These are phyloP conservation scores for Asterionellopsis glacialis DNA, from an alignment of 108 stramenopile species.

Conservation along the genomic window DNA sequence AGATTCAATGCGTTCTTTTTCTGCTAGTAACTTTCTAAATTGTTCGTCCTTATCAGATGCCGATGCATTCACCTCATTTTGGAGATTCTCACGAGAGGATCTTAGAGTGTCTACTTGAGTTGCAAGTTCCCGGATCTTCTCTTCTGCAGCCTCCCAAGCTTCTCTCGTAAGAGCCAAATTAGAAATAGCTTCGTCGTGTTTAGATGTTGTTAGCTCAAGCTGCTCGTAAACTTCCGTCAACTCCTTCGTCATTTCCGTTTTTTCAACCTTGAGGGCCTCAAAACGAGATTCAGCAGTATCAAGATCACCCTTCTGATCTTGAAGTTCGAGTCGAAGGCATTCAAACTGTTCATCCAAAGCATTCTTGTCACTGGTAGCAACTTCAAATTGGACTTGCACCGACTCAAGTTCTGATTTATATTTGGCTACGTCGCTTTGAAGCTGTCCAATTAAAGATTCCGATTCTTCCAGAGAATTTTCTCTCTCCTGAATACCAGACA, in stretches of 20 bases:
- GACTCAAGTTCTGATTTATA: constrained; percentile 1
- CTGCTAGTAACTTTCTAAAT: neutral
- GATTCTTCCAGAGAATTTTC: neutral
- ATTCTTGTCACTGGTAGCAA: neutral
- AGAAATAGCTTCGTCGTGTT: neutral
- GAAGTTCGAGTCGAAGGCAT: neutral
- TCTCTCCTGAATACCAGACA: neutral
- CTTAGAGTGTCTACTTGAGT: neutral
- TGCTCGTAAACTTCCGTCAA: neutral
- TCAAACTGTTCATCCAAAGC: neutral
- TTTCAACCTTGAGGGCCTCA: neutral
- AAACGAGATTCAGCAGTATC: neutral
- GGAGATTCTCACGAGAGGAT: neutral
- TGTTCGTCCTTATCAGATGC: neutral
- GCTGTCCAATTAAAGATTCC: neutral
- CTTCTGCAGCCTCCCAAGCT: neutral
- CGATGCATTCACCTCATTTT: neutral
- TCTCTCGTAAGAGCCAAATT: neutral
- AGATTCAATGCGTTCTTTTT: constrained; percentile 7
- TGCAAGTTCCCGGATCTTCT: neutral
- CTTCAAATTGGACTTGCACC: neutral
- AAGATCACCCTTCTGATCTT: neutral
- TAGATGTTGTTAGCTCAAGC: neutral
- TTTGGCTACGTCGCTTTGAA: neutral
- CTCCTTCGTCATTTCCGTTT: neutral